Percentiles rank a stretch among this genome's conserved stretches.
phyloP scores from a whole-genome alignment of 2,329 filamentous ascomycete species.

The Zymoseptoria ardabiliae region DNA sequence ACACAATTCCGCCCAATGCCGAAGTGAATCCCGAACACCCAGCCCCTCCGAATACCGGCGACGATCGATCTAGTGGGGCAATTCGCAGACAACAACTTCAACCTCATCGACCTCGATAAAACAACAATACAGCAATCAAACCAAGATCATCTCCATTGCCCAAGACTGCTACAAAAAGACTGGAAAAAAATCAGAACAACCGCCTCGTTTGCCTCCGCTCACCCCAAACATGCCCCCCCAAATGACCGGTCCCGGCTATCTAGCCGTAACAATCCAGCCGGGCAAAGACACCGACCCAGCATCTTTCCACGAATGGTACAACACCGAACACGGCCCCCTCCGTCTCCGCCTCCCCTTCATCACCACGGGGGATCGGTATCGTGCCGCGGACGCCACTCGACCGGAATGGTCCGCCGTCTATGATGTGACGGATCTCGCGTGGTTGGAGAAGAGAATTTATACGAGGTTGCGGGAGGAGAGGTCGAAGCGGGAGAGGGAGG shows the following conservation, averaged over 20 bases:
- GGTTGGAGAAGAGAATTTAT: constrained; percentile 65
- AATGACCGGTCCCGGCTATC: constrained; percentile 52
- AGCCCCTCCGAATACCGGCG: neutral
- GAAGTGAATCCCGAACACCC: neutral
- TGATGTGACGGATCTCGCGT: constrained; percentile 68
- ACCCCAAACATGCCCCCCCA: neutral
- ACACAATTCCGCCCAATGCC: neutral
- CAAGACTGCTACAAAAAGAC: too few species aligned
- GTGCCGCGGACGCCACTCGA: constrained; percentile 53
- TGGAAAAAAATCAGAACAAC: too few species aligned
- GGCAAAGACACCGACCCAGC: constrained; percentile 54
- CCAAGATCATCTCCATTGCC: neutral
- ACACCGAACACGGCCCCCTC: constrained; percentile 82
- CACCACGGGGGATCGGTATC: constrained; percentile 71
- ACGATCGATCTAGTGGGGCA: neutral
- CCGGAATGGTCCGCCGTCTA: constrained; percentile 75
- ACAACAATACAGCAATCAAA: neutral
- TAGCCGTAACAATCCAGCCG: constrained; percentile 84
- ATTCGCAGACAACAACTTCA: neutral
- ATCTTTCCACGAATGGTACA: constrained; percentile 88
- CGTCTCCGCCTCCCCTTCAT: constrained; percentile 70
- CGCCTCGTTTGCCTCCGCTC: too few species aligned
- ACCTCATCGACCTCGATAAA: neutral
- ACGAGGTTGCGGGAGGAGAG: constrained; percentile 54
- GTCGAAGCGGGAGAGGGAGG: constrained; percentile 39